phyloP scores from a whole-genome alignment of 345 rosid species.

The Physaria fendleri region DNA sequence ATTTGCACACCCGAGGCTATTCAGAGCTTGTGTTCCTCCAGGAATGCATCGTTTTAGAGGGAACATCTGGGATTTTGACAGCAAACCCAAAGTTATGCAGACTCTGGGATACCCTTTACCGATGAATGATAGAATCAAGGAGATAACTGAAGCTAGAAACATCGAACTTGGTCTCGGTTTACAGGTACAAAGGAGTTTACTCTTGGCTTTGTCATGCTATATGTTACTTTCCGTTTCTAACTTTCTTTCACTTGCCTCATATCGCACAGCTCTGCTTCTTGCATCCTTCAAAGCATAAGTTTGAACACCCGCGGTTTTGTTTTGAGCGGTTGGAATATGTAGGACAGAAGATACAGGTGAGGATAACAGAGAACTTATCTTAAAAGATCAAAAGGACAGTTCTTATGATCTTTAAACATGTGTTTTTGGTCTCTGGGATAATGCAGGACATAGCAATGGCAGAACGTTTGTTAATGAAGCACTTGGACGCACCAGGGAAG shows the following conservation, averaged over 20 bases:
- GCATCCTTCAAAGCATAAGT: conserved; percentile 95
- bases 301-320: conserved; percentile 91
- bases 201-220: background rate
- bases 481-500: conserved; percentile 84
- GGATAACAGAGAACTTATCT: background rate
- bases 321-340: conserved; percentile 76
- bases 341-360: conserved; percentile 95
- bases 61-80: conserved; percentile 90
- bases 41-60: conserved; percentile 98
- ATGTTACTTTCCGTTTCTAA: conserved; percentile 9
- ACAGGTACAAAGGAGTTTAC: conserved; percentile 41
- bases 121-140: conserved; percentile 65
- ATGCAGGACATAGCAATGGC: conserved; percentile 84
- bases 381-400: background rate
- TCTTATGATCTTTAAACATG: background rate
- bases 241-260: background rate
- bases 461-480: conserved; percentile 87
- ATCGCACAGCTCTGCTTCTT: conserved; percentile 75
- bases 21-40: conserved; percentile 94
- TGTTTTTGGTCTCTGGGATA: background rate
- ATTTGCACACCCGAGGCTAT: conserved; percentile 89
- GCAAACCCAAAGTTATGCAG: conserved; percentile 73
- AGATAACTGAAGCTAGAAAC: conserved; percentile 87
- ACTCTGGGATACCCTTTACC: conserved; percentile 68
- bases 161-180: conserved; percentile 93